phyloP scores from a whole-genome alignment of 495 filamentous ascomycete genomes.

The Friedmanniomyces endolithicus region DNA sequence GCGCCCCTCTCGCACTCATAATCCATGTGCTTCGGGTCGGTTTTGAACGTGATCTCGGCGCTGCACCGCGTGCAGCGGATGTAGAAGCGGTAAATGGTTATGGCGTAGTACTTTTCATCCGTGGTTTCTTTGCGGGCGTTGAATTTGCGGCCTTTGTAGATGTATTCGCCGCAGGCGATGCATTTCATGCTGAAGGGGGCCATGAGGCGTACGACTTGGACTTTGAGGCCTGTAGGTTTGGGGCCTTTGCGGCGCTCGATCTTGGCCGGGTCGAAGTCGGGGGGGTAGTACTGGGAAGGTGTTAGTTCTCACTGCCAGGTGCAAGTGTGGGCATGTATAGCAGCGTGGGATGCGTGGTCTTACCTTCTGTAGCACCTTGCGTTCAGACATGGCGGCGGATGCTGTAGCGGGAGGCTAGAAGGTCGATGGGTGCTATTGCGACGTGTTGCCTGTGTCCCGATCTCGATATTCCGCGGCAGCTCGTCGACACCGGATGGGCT shows the following conservation, averaged over 20 bases:
- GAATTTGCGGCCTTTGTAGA: conserved; percentile 94
- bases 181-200: conserved; percentile 95
- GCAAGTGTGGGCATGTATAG: too few relatives aligned
- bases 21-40: conserved; percentile 89
- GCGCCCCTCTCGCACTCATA: conserved; percentile 80
- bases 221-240: conserved; percentile 64
- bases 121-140: conserved; percentile 92
- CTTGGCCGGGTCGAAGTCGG: conserved; percentile 89
- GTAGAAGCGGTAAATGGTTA: conserved; percentile 87
- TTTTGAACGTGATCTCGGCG: conserved; percentile 80
- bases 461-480: too few relatives aligned
- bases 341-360: background rate
- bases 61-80: conserved; percentile 87
- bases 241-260: conserved; percentile 54
- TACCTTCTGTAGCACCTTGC: conserved; percentile 39
- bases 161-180: conserved; percentile 82
- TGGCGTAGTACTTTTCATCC: conserved; percentile 79
- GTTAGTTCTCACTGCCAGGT: too few relatives aligned
- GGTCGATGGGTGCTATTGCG: background rate
- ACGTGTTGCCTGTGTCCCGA: background rate
- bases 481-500: too few relatives aligned
- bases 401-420: background rate
- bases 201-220: conserved; percentile 89
- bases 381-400: conserved; percentile 65
- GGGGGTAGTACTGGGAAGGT: conserved; percentile 65